These are phyloP conservation scores for Tylopilus sp. DNA, from an alignment of 1,284 basidiomycete genomes.

Conservation along the genomic window DNA sequence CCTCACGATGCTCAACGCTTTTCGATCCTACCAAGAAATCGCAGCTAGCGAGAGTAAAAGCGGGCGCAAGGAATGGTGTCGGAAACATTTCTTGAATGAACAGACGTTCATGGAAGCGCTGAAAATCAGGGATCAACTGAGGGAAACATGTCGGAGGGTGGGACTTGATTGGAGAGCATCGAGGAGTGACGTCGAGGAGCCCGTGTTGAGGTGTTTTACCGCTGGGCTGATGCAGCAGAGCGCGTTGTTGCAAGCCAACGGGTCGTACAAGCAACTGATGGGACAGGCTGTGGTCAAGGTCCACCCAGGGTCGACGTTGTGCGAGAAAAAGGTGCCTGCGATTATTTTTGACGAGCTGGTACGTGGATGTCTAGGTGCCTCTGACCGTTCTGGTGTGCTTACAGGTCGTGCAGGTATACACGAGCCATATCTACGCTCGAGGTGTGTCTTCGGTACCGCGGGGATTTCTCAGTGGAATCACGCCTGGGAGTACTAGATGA, in stretches of 20 bases:
- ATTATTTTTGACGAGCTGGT: slow-evolving; percentile 92
- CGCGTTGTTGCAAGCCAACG: slow-evolving; percentile 80
- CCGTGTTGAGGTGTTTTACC: slow-evolving; percentile 64
- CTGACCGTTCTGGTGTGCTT: not conserved
- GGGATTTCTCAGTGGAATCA: slow-evolving; percentile 23
- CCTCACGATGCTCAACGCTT: slow-evolving; percentile 81
- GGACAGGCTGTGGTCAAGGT: slow-evolving; percentile 84
- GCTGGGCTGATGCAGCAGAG: slow-evolving; percentile 78
- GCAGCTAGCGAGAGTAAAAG: slow-evolving; percentile 43
- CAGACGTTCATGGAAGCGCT: slow-evolving; percentile 80
- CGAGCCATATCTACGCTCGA: slow-evolving; percentile 82
- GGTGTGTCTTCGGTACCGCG: slow-evolving; percentile 80
- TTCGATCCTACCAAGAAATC: slow-evolving; percentile 75
- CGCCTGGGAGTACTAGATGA: no score
- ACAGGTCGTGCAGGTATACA: slow-evolving; percentile 54
- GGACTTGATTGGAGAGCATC: slow-evolving; percentile 61
- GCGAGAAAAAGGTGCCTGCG: slow-evolving; percentile 75
- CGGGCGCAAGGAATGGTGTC: slow-evolving; percentile 73
- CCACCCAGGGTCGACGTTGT: slow-evolving; percentile 79
- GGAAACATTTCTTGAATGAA: slow-evolving; percentile 80
- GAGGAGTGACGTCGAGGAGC: slow-evolving; percentile 54
- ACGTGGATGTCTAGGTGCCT: slow-evolving; percentile 29
- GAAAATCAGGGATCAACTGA: slow-evolving; percentile 80
- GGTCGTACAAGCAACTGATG: slow-evolving; percentile 78
- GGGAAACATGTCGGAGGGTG: slow-evolving; percentile 58